Evolutionary conservation across 1,284 basidiomycete species (phyloP).

Genomic region (Termitomyces sp.): DNA sequence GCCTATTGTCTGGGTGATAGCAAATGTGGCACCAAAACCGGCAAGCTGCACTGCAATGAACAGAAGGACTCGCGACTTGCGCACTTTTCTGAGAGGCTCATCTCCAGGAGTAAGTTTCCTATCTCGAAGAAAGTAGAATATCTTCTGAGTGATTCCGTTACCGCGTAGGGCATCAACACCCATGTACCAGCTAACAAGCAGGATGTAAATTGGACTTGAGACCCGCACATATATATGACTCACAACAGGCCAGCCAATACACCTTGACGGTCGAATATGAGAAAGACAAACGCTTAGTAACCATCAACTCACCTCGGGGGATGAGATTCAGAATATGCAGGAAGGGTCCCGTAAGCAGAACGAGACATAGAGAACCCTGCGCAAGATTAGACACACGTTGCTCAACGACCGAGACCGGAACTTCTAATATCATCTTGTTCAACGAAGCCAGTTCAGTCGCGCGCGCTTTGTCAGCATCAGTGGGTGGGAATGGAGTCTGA

Average conservation of each 20-base stretch:
- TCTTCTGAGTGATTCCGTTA: constrained; percentile 82
- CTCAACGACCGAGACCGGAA: constrained; percentile 79
- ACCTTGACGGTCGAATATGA: constrained; percentile 25
- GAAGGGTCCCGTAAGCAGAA: constrained; percentile 79
- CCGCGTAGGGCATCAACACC: constrained; percentile 77
- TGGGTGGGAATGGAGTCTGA: constrained; percentile 9
- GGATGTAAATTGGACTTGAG: constrained; percentile 1
- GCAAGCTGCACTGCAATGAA: constrained; percentile 80
- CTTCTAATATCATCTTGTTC: constrained; percentile 33
- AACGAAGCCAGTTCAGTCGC: constrained; percentile 16
- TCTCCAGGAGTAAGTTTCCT: constrained; percentile 51
- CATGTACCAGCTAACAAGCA: constrained; percentile 75
- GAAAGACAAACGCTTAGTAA: not conserved
- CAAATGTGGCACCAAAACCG: constrained; percentile 88
- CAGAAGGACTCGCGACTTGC: constrained; percentile 71
- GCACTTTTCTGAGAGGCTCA: constrained; percentile 73
- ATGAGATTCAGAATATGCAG: constrained; percentile 75
- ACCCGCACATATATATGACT: constrained; percentile 20
- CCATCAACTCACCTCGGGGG: constrained; percentile 48
- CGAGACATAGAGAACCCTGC: constrained; percentile 77
- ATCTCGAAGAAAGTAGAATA: constrained; percentile 82
- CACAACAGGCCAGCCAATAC: constrained; percentile 75
- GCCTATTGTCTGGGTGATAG: constrained; percentile 91
- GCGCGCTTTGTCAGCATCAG: constrained; percentile 3
- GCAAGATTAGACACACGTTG: constrained; percentile 86